These are phyloP conservation scores for Podila clonocystis DNA, from an alignment of 192 early-diverging fungal species.

Conservation along the genomic window DNA sequence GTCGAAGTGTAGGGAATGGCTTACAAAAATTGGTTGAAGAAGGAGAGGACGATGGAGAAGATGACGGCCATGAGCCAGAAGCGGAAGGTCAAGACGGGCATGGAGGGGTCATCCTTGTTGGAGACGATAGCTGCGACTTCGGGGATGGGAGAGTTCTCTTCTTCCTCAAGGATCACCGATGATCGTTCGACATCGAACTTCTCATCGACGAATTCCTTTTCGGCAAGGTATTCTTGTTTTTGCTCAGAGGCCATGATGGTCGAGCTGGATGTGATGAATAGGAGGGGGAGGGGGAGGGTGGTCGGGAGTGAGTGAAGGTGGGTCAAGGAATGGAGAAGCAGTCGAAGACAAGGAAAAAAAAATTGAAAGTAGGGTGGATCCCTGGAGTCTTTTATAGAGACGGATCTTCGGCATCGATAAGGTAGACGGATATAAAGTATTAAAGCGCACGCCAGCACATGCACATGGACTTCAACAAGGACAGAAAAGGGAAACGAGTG, in stretches of 20 bases:
- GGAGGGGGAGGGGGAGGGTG: neutral
- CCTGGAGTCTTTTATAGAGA: too few species aligned
- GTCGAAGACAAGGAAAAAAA: too few species aligned
- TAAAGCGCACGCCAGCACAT: too few species aligned
- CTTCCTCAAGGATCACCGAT: constrained; percentile 43
- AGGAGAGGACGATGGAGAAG: constrained; percentile 52
- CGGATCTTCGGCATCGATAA: too few species aligned
- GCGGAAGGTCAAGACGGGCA: constrained; percentile 63
- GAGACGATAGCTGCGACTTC: constrained; percentile 58
- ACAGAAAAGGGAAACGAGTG: too few species aligned
- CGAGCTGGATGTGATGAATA: constrained; percentile 8
- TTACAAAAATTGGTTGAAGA: constrained; percentile 54
- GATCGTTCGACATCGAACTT: constrained; percentile 24
- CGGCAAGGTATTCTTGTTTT: constrained; percentile 20
- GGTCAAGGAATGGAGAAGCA: neutral
- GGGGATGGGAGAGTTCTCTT: constrained; percentile 60
- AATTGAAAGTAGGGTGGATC: too few species aligned
- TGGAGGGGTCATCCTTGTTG: constrained; percentile 60
- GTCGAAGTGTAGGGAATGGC: constrained; percentile 12
- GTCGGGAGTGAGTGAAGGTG: neutral
- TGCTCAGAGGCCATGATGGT: constrained; percentile 6
- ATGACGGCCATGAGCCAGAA: constrained; percentile 56
- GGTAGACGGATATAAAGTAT: too few species aligned
- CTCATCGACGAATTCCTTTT: constrained; percentile 38
- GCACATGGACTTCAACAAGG: too few species aligned